Conservation (phyloP, 768 basidiomycete genomes). For the Coprinopsis marcescibilis region DNA sequence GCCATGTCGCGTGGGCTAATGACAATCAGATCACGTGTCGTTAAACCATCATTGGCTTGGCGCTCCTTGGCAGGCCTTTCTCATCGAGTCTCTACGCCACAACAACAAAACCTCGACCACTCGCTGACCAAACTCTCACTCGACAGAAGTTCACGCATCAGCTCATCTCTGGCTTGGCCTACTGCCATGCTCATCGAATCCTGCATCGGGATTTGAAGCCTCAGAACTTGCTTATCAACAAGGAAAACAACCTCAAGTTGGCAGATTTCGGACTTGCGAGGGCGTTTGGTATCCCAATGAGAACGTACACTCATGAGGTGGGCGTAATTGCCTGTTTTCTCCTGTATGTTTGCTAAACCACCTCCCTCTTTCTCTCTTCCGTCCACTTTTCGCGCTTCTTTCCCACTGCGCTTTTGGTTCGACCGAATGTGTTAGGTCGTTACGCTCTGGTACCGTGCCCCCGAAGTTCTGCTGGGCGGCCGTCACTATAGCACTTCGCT, state of each 20-base stretch:
- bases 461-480: constrained; percentile 92
- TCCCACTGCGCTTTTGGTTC: constrained; percentile 4
- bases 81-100: too few species aligned
- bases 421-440: constrained; percentile 63
- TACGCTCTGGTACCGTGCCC: constrained; percentile 98
- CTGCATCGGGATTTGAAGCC: constrained; percentile 97
- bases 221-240: constrained; percentile 92
- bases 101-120: too few species aligned
- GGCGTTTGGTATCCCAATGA: constrained; percentile 96
- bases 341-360: too few species aligned
- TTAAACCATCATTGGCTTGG: too few species aligned
- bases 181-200: constrained; percentile 93
- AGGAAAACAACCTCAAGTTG: constrained; percentile 84
- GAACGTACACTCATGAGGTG: constrained; percentile 99
- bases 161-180: constrained; percentile 83
- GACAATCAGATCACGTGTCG: too few species aligned
- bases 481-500: constrained; percentile 96
- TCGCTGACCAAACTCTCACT: constrained; percentile 6
- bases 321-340: constrained; percentile 6
- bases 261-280: constrained; percentile 95
- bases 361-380: too few species aligned
- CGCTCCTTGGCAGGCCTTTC: too few species aligned
- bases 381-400: too few species aligned
- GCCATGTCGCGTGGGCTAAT: too few species aligned
- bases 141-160: constrained; percentile 93